A percentile compares a stretch with the other conserved stretches of the same genome.
Conservation (phyloP, 192 early-diverging fungal genomes). For the Backusella liffmaniae region DNA sequence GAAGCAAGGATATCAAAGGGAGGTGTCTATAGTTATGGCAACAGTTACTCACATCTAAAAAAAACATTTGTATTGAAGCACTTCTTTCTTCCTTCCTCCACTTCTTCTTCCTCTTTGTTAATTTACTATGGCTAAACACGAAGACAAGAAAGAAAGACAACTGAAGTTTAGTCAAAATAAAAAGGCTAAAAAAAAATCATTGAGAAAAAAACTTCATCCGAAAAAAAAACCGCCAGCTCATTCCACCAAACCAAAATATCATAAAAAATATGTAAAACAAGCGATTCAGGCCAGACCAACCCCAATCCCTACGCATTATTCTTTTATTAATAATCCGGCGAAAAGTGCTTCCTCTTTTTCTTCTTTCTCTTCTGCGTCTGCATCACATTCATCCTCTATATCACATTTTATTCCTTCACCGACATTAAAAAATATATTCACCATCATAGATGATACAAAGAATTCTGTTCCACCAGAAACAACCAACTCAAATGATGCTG, state of each 20-base stretch:
- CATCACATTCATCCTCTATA: not conserved
- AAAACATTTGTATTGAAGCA: not conserved
- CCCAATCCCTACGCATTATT: not conserved
- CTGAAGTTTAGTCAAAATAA: not conserved
- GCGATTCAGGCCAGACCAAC: not conserved
- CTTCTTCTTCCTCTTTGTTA: not conserved
- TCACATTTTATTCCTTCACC: not conserved
- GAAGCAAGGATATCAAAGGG: conserved; percentile 5
- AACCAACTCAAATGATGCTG: not conserved
- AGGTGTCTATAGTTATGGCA: not conserved
- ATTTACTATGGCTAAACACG: not conserved
- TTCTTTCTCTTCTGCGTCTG: too few relatives aligned
- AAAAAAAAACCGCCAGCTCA: not conserved
- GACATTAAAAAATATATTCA: not conserved
- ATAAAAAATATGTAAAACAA: conserved; percentile 2
- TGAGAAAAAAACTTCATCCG: not conserved
- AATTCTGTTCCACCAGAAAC: not conserved
- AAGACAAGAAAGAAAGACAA: not conserved
- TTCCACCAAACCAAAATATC: not conserved
- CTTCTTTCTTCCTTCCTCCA: not conserved
- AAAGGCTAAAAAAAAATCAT: conserved; percentile 1
- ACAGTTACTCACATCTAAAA: not conserved
- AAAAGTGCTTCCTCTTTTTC: not conserved
- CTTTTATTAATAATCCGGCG: not conserved
- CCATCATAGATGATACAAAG: not conserved